Evolutionary conservation across 306 rosid species (phyloP).

Genomic region (Lotus japonicus): DNA sequence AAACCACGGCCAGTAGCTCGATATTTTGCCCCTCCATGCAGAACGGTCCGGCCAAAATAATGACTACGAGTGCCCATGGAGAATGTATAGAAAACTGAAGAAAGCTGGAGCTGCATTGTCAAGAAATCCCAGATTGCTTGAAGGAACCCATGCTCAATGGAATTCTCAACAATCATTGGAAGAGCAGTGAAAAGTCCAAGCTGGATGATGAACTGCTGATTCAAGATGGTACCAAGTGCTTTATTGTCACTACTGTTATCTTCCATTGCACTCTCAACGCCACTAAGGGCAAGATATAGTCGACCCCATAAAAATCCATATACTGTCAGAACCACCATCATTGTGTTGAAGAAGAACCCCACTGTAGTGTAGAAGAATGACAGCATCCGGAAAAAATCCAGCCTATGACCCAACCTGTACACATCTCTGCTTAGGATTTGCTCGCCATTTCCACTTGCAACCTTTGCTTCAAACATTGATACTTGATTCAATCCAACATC

Average conservation of each 20-base stretch:
- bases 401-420: slow-evolving; percentile 46
- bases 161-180: slow-evolving; percentile 46
- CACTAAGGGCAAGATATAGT: slow-evolving; percentile 43
- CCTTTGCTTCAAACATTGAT: slow-evolving; percentile 52
- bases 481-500: slow-evolving; percentile 47
- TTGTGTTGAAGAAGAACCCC: slow-evolving; percentile 47
- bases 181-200: slow-evolving; percentile 49
- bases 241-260: slow-evolving; percentile 32
- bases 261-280: slow-evolving; percentile 33
- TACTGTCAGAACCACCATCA: slow-evolving; percentile 41
- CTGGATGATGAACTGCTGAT: slow-evolving; percentile 46
- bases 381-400: slow-evolving; percentile 49
- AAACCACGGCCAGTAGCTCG: slow-evolving; percentile 52
- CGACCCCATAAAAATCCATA: slow-evolving; percentile 49
- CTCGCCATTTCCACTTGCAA: slow-evolving; percentile 51
- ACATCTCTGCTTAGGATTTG: slow-evolving; percentile 47
- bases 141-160: slow-evolving; percentile 52
- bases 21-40: slow-evolving; percentile 51
- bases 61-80: slow-evolving; percentile 49
- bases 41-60: slow-evolving; percentile 43
- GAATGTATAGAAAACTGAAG: slow-evolving; percentile 44
- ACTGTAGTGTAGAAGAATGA: slow-evolving; percentile 47
- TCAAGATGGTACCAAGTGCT: slow-evolving; percentile 43
- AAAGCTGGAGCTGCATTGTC: slow-evolving; percentile 46
- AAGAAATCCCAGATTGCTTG: slow-evolving; percentile 45